These are phyloP conservation scores for Colletotrichum caudatum DNA, from an alignment of 2,329 filamentous ascomycete species.

Conservation along the genomic window DNA sequence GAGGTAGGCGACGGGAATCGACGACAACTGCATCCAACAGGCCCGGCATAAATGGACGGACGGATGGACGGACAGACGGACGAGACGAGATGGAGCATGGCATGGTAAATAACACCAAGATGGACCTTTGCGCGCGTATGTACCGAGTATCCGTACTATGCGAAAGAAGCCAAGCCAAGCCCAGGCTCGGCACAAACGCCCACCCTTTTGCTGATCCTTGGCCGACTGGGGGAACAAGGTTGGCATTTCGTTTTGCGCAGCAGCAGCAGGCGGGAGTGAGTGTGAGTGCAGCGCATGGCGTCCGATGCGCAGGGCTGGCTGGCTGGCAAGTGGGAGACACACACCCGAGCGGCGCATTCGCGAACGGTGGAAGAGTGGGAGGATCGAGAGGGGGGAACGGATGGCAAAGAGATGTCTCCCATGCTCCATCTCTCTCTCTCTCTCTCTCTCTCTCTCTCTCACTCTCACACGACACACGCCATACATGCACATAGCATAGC, in stretches of 20 bases:
- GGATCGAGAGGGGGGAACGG: background rate
- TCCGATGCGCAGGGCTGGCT: constrained; percentile 13
- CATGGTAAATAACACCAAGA: constrained; percentile 25
- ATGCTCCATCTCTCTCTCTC: background rate
- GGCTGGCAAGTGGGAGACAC: background rate
- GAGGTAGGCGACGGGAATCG: constrained; percentile 1
- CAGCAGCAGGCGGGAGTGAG: background rate
- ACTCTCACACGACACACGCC: too few relatives aligned
- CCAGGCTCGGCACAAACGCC: constrained; percentile 36
- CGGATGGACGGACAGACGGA: too few relatives aligned
- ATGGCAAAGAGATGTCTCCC: background rate
- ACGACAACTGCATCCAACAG: background rate
- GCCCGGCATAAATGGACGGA: constrained; percentile 15
- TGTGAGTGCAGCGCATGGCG: background rate
- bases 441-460: too few relatives aligned
- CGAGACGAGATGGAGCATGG: constrained; percentile 4
- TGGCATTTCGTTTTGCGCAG: constrained; percentile 26
- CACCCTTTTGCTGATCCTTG: constrained; percentile 33
- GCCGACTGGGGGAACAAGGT: constrained; percentile 14
- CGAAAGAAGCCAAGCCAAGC: background rate
- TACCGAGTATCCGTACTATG: too few relatives aligned
- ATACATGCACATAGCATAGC: too few relatives aligned
- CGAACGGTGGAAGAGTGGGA: constrained; percentile 7
- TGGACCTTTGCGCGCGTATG: constrained; percentile 3
- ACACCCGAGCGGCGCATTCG: background rate